Base-by-base conservation (phyloP, 805 yeast genomes). In the Myxozyma mucilagina region DNA sequence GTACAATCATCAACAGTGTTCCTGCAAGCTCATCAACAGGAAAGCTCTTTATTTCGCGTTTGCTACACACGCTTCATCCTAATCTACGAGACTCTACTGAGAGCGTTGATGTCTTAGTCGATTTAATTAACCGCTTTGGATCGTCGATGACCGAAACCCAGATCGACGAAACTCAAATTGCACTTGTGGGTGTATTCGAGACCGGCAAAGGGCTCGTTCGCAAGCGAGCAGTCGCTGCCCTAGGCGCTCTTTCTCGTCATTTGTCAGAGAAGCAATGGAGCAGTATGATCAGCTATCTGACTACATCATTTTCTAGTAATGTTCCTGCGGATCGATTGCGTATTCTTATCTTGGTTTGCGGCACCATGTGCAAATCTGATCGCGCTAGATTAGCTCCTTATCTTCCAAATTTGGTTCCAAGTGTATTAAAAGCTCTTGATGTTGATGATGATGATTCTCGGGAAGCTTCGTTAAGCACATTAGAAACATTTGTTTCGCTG, bases 51-150 rank as follows among this genome's bases (percentile, higher is more conserved):
- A 66, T 69, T 10, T 50, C 61, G 34, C 53, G 63, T 1, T 60
- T 76, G 11, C 66, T 73, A n/a, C 70, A 69, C 7, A 65, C 58
- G 6, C 58, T 66, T n/a, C 59, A 54, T 9, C 63, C 61, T 14
- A 53, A 35, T 32, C 50, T 59, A 32, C 59, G 45, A 32, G 59
- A 64, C 4, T 68, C 79, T 0, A 78, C 85, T 39, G 91, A 87
- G 67, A 75, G 80, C 44, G 79, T 86, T 64, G 93, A 87, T 69
- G 78, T 86, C 5, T 70, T 86, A 47, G 77, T 81, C 24, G 90
- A 85, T 66, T 65, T 87, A 44, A 73, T 85, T 50, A 79, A 78
- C 60, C 76, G 79, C 57, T 73, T 84, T 61, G 85, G 86, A 2
- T 66, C 73, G 16, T 73, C 74, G 3, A 73, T 84, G 38, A 64